Evolutionary conservation across 2,329 filamentous ascomycete genomes (phyloP).

Genomic region (Achaetomium macrosporum): DNA sequence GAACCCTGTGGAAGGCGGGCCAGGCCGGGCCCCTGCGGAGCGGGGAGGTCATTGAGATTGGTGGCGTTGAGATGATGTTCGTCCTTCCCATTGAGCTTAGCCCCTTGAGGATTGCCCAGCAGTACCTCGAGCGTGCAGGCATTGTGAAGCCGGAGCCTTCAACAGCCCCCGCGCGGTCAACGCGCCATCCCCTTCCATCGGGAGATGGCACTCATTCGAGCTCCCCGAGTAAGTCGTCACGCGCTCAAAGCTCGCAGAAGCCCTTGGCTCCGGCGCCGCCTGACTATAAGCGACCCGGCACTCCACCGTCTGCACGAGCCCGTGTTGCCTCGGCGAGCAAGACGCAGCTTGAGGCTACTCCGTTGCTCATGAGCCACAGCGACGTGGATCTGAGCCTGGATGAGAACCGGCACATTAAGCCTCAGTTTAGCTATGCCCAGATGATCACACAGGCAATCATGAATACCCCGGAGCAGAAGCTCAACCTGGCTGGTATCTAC

Average conservation of each 20-base stretch:
- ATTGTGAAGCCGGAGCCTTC: conserved; percentile 34
- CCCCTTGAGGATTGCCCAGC: conserved; percentile 61
- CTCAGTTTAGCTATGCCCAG: conserved; percentile 91
- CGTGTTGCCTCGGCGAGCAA: conserved; percentile 30
- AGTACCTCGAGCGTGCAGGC: conserved; percentile 63
- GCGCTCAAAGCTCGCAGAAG: conserved; percentile 36
- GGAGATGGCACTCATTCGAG: conserved; percentile 25
- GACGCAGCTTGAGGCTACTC: conserved; percentile 32
- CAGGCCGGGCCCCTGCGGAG: conserved; percentile 64
- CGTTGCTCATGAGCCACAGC: conserved; percentile 42
- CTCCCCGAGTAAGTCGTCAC: conserved; percentile 25
- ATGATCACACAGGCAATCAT: conserved; percentile 96
- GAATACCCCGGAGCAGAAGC: conserved; percentile 76
- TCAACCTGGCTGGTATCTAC: conserved; percentile 90
- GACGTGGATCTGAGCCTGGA: conserved; percentile 76
- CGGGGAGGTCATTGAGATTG: conserved; percentile 87
- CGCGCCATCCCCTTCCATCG: conserved; percentile 26
- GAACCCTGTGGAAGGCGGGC: conserved; percentile 61
- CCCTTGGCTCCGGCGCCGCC: conserved; percentile 55
- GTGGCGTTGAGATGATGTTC: conserved; percentile 97
- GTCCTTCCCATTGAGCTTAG: conserved; percentile 72
- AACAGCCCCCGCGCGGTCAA: conserved; percentile 12
- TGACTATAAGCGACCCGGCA: conserved; percentile 55
- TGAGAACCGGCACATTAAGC: conserved; percentile 84
- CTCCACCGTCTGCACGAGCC: conserved; percentile 46